Conservation (phyloP, 176 grass and related monocot species). For the Oryza meyeriana region DNA sequence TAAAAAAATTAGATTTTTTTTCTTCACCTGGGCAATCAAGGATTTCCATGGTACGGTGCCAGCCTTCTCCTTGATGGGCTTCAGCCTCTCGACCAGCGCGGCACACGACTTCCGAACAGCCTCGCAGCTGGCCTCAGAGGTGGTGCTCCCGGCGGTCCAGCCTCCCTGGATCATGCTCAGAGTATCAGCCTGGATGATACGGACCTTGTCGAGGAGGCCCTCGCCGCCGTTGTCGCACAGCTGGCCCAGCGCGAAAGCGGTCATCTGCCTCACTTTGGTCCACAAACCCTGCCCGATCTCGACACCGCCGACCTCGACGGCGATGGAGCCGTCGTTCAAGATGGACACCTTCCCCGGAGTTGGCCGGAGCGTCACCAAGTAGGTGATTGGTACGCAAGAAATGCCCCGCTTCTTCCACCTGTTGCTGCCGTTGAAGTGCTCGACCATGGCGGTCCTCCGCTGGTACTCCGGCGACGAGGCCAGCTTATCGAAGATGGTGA, state of each 20-base stretch:
- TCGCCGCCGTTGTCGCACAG: conserved; percentile 38
- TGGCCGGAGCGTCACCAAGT: conserved; percentile 18
- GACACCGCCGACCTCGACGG: conserved; percentile 77
- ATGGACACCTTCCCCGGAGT: conserved; percentile 79
- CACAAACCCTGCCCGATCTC: conserved; percentile 83
- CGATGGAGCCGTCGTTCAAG: conserved; percentile 76
- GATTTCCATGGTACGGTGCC: conserved; percentile 19
- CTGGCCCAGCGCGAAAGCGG: conserved; percentile 57
- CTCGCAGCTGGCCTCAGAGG: no score
- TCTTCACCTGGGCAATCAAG: no score
- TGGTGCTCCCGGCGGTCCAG: conserved; percentile 65
- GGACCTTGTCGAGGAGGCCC: conserved; percentile 58
- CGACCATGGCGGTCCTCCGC: conserved; percentile 22
- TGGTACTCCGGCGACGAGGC: conserved; percentile 58
- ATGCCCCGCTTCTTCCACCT: conserved; percentile 88
- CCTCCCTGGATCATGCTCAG: conserved; percentile 75
- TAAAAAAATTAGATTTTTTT: background rate
- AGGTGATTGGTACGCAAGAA: conserved; percentile 69
- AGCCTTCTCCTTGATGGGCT: conserved; percentile 60
- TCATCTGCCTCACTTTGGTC: conserved; percentile 89
- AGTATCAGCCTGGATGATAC: conserved; percentile 71
- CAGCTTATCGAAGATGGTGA: conserved; percentile 63
- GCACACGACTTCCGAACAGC: conserved; percentile 58
- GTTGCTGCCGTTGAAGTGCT: conserved; percentile 54
- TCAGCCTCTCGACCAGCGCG: conserved; percentile 57